These are phyloP conservation scores for Scutellaria barbata DNA, from an alignment of 257 asterid genomes.

Conservation along the genomic window DNA sequence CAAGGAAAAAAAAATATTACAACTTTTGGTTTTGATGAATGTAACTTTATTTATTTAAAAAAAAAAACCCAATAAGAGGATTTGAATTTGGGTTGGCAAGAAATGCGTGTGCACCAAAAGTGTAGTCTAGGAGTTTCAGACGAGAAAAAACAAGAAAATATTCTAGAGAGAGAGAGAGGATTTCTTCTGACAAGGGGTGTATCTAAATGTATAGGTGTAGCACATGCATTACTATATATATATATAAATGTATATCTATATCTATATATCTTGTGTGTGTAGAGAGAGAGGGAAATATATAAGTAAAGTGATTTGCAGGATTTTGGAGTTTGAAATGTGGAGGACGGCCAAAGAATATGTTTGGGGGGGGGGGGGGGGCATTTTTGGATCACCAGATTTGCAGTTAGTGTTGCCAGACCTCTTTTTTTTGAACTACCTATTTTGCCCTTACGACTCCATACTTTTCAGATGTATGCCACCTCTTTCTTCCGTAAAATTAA, in stretches of 20 bases:
- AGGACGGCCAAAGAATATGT: constrained; percentile 15
- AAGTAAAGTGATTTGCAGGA: background rate
- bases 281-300: background rate
- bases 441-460: constrained; percentile 24
- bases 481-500: too few species aligned
- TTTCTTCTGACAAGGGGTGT: constrained; percentile 34
- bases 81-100: constrained; percentile 4
- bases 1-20: background rate
- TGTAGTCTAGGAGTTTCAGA: constrained; percentile 39
- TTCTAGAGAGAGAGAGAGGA: constrained; percentile 32
- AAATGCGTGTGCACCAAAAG: constrained; percentile 11
- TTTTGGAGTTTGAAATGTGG: constrained; percentile 17
- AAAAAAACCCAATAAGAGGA: constrained; percentile 13
- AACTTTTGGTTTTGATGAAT: background rate
- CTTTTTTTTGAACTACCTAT: background rate
- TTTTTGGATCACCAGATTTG: background rate
- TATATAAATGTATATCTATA: background rate
- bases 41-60: background rate
- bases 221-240: constrained; percentile 31
- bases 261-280: too few species aligned
- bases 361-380: background rate
- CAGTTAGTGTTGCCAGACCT: background rate
- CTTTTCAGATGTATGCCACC: too few species aligned
- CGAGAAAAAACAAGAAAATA: constrained; percentile 32
- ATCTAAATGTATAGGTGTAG: constrained; percentile 8